Conservation (phyloP, 1,284 basidiomycete species). For the Cutaneotrichosporon sp. region DNA sequence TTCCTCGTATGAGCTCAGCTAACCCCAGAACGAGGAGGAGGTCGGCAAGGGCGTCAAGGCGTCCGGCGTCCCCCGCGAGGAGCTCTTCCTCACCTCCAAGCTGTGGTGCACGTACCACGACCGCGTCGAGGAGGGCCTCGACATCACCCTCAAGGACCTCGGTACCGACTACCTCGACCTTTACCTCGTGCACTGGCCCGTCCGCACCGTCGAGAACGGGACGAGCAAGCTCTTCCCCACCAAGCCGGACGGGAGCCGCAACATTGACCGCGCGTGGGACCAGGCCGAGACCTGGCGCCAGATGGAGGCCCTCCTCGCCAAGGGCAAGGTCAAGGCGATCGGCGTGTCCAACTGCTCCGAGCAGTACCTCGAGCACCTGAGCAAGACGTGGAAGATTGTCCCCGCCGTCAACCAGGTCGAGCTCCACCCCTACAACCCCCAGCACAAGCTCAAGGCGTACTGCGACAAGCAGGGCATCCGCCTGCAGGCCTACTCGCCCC, state of each 20-base stretch:
- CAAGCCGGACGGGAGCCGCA: constrained; percentile 47
- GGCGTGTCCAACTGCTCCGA: constrained; percentile 51
- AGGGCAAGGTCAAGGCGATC: constrained; percentile 59
- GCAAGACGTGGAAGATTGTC: constrained; percentile 60
- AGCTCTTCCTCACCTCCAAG: constrained; percentile 71
- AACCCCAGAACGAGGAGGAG: constrained; percentile 73
- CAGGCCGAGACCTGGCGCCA: constrained; percentile 62
- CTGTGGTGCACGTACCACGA: constrained; percentile 57
- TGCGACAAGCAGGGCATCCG: constrained; percentile 69
- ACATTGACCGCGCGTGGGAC: constrained; percentile 54
- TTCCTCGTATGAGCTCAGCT: too few relatives aligned
- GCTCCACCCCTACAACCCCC: constrained; percentile 69
- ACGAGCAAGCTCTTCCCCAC: constrained; percentile 42
- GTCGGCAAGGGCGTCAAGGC: constrained; percentile 79
- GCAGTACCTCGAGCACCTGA: constrained; percentile 56
- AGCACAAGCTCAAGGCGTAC: constrained; percentile 69
- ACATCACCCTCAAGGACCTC: constrained; percentile 71
- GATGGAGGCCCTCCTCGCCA: constrained; percentile 62
- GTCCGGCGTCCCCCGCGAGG: constrained; percentile 72
- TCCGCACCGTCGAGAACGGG: constrained; percentile 41
- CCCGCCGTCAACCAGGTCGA: constrained; percentile 73
- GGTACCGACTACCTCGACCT: constrained; percentile 78
- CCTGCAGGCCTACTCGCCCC: constrained; percentile 78
- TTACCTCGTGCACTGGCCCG: constrained; percentile 63
- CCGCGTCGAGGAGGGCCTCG: constrained; percentile 63